phyloP scores from a whole-genome alignment of 495 filamentous ascomycete species.

The Neurospora pannonica region DNA sequence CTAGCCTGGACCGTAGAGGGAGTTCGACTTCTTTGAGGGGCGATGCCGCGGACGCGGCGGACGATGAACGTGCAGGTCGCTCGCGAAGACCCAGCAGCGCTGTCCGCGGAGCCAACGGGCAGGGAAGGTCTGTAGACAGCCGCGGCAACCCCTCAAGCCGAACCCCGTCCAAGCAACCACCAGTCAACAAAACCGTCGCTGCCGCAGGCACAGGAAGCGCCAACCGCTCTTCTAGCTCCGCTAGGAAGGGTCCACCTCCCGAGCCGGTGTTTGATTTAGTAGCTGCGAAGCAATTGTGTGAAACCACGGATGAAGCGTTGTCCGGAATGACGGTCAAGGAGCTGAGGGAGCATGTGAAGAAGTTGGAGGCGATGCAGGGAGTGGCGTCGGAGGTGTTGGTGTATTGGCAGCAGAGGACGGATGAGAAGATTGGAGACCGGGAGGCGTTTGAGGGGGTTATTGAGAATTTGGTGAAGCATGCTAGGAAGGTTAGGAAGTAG shows the following conservation, averaged over 20 bases:
- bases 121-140: constrained; percentile 35
- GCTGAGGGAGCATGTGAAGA: constrained; percentile 60
- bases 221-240: constrained; percentile 15
- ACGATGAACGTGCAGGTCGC: background rate
- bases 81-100: constrained; percentile 29
- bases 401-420: constrained; percentile 79
- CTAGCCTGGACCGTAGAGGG: constrained; percentile 59
- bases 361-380: constrained; percentile 55
- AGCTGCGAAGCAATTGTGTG: constrained; percentile 65
- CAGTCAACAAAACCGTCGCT: constrained; percentile 3
- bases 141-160: constrained; percentile 29
- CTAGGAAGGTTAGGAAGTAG: constrained; percentile 80
- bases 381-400: constrained; percentile 69
- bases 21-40: constrained; percentile 20
- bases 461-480: constrained; percentile 94
- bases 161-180: background rate
- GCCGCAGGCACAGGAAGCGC: constrained; percentile 18
- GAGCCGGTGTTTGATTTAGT: constrained; percentile 73
- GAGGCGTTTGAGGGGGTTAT: constrained; percentile 97
- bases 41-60: background rate
- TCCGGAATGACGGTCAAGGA: constrained; percentile 66
- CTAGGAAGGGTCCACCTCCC: constrained; percentile 46
- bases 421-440: constrained; percentile 78
- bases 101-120: too few species aligned
- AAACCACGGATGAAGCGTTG: constrained; percentile 75